Evolutionary conservation across 148 eudicot species (phyloP).

Genomic region (Talinum fruticosum): DNA sequence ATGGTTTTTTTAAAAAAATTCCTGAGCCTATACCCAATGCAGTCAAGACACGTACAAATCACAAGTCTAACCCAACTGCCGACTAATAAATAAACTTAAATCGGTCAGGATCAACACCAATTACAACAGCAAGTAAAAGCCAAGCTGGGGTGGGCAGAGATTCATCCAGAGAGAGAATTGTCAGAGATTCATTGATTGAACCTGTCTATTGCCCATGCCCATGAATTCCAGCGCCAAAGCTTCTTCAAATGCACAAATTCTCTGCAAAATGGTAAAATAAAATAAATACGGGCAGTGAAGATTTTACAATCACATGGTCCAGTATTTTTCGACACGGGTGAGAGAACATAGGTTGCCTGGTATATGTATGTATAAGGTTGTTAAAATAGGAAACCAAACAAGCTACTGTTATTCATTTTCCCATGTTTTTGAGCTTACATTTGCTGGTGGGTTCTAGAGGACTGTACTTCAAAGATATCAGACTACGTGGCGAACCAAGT

Average conservation of each 20-base stretch:
- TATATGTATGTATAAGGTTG: neutral
- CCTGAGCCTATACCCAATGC: neutral
- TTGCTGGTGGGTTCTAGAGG: neutral
- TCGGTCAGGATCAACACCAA: neutral
- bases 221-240: neutral
- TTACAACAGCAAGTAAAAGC: neutral
- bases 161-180: neutral
- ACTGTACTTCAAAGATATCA: neutral
- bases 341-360: neutral
- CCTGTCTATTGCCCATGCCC: neutral
- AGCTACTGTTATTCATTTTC: neutral
- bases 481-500: neutral
- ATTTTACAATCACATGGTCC: no score
- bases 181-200: slow-evolving; percentile 5
- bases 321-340: neutral
- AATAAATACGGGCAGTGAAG: no score
- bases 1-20: neutral
- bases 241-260: neutral
- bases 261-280: neutral
- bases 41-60: neutral
- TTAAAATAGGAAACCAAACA: neutral
- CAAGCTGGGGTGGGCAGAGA: neutral
- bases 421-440: neutral
- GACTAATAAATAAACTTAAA: neutral
- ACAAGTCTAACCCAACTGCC: neutral